Percentiles rank a stretch among this genome's conserved stretches.
phyloP scores from a whole-genome alignment of 805 yeast genomes.

The Suhomyces canberraensis region DNA sequence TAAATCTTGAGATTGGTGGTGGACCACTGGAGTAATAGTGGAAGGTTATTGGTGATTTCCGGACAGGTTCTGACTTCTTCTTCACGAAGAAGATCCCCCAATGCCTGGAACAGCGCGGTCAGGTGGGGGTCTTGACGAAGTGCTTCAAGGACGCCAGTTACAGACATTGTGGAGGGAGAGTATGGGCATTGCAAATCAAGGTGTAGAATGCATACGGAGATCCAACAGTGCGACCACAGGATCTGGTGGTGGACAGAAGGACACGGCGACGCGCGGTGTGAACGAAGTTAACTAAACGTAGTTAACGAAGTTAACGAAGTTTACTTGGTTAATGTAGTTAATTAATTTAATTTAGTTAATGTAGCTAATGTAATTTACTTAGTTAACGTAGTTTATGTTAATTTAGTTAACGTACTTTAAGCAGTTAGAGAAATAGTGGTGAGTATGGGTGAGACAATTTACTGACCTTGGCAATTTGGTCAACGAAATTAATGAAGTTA shows the following conservation, averaged over 20 bases:
- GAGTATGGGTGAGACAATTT: too few species aligned
- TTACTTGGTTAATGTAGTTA: too few species aligned
- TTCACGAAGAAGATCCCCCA: constrained; percentile 11
- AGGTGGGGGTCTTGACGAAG: not conserved
- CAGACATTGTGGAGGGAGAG: constrained; percentile 2
- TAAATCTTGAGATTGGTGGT: constrained; percentile 2
- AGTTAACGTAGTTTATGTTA: too few species aligned
- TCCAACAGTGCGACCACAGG: not conserved
- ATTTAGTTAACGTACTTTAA: too few species aligned
- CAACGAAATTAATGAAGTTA: too few species aligned
- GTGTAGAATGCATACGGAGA: not conserved
- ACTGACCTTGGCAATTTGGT: too few species aligned
- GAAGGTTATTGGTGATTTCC: not conserved
- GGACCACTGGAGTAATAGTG: constrained; percentile 5
- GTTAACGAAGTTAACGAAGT: too few species aligned
- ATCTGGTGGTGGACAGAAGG: not conserved
- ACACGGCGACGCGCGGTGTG: not conserved
- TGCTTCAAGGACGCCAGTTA: constrained; percentile 1
- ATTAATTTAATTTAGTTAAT: too few species aligned
- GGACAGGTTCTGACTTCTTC: constrained; percentile 3
- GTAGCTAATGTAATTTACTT: too few species aligned
- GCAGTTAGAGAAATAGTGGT: too few species aligned
- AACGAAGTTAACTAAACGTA: too few species aligned
- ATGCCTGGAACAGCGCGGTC: not conserved
- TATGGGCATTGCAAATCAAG: not conserved